Percentiles rank a stretch among this genome's conserved stretches.
phyloP scores from a whole-genome alignment of 345 rosid species.

The Camelina neglecta region DNA sequence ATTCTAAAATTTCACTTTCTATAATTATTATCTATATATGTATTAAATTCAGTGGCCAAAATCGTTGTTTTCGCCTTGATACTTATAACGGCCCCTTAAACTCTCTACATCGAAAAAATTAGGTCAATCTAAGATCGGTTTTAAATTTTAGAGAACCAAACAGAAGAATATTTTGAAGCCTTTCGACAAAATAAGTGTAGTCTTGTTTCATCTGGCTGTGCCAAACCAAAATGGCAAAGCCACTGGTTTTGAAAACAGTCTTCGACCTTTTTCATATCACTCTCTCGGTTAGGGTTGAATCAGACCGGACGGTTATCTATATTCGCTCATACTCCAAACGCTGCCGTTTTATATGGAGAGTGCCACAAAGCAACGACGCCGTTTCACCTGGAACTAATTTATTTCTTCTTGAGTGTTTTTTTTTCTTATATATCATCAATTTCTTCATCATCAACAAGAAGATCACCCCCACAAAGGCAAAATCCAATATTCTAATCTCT shows the following conservation, averaged over 20 bases:
- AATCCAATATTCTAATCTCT: slow-evolving; percentile 1
- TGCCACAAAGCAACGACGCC: background rate
- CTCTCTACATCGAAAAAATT: no score
- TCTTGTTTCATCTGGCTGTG: no score
- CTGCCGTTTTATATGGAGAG: background rate
- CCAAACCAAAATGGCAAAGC: no score
- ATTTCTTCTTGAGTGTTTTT: background rate
- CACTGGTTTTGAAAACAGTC: no score
- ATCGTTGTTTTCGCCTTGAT: no score
- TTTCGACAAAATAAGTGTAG: no score
- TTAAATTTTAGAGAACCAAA: background rate
- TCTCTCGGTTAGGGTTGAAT: background rate
- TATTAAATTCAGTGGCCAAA: background rate
- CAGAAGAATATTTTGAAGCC: background rate
- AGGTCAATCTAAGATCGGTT: background rate
- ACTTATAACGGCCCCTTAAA: no score
- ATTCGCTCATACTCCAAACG: background rate
- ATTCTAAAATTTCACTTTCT: no score
- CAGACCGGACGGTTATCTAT: slow-evolving; percentile 10
- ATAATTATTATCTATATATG: background rate
- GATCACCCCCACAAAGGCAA: slow-evolving; percentile 29
- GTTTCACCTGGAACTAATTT: background rate
- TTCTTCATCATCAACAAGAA: background rate
- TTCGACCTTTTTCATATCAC: no score
- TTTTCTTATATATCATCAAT: background rate